Base-by-base conservation (phyloP, 148 eudicot genomes). In the Heliamphora exappendiculata region DNA sequence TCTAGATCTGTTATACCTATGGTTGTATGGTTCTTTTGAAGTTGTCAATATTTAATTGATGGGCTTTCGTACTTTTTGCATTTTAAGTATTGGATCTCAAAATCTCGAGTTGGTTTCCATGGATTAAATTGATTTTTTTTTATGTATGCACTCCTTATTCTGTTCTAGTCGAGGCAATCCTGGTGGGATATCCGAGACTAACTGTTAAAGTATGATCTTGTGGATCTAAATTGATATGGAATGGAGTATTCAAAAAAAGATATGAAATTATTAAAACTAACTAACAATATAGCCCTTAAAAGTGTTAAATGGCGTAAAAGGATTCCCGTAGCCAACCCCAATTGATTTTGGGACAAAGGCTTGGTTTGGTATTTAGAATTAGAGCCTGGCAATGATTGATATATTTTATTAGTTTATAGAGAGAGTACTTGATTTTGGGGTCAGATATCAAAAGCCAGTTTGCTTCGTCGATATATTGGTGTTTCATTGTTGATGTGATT, bases 71-170 rank as follows among this genome's bases (percentile, higher is more conserved):
- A 3, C 4, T 9, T 45, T 12, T n/a, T 45, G 33, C 65, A 26
- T 44, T 36, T 19, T 4, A 42, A 41, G 67, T 47, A 19, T 33
- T 4, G 70, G 78, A 75, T 75, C 70, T 75, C 45, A 34, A 28
- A 6, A 45, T 62, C 62, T 45, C 19, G 57, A 45, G 70, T 63
- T 74, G 13, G 19, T 74, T 22, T 68, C 34, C 14, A 37, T 42
- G 31, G 54, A 70, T 45, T 47, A 9, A 16, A 8, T 22, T 37
- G n/a, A n/a, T 68, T 5, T 28, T 47, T 49, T 70, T 20, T 37
- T 12, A 13, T 45, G 37, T 60, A 58, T 31, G 42, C 45, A 10
- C 12, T 75, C 11, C 7, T 62, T n/a, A n/a, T 28, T 60, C 22
- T 57, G 55, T 42, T 16, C 20, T 44, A 16, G 24, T 59, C n/a